These are phyloP conservation scores for Colletotrichum trifolii DNA, from an alignment of 2,329 filamentous ascomycete genomes.

Conservation along the genomic window DNA sequence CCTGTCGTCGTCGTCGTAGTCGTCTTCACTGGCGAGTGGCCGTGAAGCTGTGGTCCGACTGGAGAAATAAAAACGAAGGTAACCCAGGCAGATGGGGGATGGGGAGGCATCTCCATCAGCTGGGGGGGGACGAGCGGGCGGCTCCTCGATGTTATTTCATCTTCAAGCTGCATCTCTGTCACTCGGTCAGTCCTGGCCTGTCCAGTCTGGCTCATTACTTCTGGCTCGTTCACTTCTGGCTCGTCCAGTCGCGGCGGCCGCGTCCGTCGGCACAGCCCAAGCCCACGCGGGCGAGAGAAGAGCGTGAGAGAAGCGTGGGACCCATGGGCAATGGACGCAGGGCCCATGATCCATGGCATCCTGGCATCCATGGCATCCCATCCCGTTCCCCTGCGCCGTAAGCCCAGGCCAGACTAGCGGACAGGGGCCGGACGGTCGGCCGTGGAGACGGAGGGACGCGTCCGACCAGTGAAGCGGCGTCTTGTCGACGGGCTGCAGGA, in stretches of 20 bases:
- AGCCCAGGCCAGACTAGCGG: constrained; percentile 18
- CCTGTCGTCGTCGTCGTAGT: constrained; percentile 11
- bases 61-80: constrained; percentile 22
- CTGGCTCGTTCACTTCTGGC: too few species aligned
- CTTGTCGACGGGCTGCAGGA: constrained; percentile 18
- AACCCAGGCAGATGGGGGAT: constrained; percentile 24
- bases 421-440: constrained; percentile 22
- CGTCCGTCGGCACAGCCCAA: constrained; percentile 23
- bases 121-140: constrained; percentile 17
- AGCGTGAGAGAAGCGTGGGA: constrained; percentile 14
- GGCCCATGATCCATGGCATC: constrained; percentile 22
- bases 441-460: constrained; percentile 23
- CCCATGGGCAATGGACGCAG: constrained; percentile 20
- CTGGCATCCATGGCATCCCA: constrained; percentile 20
- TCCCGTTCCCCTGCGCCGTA: constrained; percentile 1
- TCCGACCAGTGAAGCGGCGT: constrained; percentile 16
- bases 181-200: background rate
- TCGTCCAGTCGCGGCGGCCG: constrained; percentile 10
- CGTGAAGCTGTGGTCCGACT: constrained; percentile 13
- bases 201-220: background rate
- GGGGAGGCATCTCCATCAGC: constrained; percentile 17
- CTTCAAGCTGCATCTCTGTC: constrained; percentile 4
- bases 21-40: constrained; percentile 8
- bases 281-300: constrained; percentile 18
- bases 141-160: constrained; percentile 26